phyloP scores from a whole-genome alignment of 78 protist genomes.

The Dictyostelium discoideum region DNA sequence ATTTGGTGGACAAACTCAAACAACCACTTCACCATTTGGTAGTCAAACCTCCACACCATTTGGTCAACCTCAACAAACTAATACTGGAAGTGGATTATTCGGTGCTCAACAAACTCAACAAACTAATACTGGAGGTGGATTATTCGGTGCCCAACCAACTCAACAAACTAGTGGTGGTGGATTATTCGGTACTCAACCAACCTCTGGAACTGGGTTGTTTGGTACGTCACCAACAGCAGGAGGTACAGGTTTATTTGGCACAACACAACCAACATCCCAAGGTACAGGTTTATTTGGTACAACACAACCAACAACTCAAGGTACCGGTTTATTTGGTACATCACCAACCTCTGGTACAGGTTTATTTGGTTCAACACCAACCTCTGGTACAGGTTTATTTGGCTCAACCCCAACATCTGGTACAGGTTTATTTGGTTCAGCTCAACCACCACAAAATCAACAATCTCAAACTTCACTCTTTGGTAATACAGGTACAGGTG shows the following conservation, averaged over 20 bases:
- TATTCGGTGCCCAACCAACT: constrained; percentile 9
- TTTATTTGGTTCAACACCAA: neutral
- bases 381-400: neutral
- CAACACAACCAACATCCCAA: neutral
- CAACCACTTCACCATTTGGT: neutral
- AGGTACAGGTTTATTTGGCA: neutral
- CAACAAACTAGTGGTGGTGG: neutral
- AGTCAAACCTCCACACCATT: neutral
- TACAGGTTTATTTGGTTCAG: constrained; percentile 4
- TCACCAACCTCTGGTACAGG: neutral
- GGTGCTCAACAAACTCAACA: neutral
- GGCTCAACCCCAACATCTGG: neutral
- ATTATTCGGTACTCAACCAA: neutral
- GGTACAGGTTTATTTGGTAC: neutral
- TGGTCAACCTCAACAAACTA: neutral
- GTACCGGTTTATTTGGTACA: neutral
- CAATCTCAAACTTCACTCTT: neutral
- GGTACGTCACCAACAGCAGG: neutral
- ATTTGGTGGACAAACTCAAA: neutral
- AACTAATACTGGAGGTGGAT: neutral
- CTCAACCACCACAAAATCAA: neutral
- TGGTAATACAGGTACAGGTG: neutral
- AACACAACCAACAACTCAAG: neutral
- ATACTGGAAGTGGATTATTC: neutral
- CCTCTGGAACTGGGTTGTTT: neutral